phyloP scores from a whole-genome alignment of 2,329 filamentous ascomycete genomes.

The Fusarium verrucosum region DNA sequence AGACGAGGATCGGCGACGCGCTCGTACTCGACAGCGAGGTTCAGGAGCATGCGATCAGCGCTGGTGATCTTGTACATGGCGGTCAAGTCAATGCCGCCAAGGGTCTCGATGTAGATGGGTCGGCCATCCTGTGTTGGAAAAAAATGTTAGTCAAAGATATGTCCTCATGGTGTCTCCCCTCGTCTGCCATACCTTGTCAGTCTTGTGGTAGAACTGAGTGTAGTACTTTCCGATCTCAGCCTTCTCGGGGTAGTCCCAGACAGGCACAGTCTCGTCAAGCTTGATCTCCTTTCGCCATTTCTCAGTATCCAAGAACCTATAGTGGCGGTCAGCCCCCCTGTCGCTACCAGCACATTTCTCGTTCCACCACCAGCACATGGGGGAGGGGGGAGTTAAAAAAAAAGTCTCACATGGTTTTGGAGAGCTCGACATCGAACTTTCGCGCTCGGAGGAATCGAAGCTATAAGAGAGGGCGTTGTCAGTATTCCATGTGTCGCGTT shows the following conservation, averaged over 20 bases:
- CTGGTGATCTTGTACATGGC: conserved; percentile 95
- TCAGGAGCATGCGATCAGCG: conserved; percentile 91
- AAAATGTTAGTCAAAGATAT: conserved; percentile 28
- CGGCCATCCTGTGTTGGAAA: conserved; percentile 77
- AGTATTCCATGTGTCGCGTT: conserved; percentile 15
- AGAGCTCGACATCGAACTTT: conserved; percentile 87
- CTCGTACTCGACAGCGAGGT: conserved; percentile 98
- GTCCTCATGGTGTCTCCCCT: conserved; percentile 8
- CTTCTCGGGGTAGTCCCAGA: conserved; percentile 90
- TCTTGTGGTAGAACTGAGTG: conserved; percentile 99
- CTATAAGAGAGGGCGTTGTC: conserved; percentile 52
- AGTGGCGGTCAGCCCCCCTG: conserved; percentile 43
- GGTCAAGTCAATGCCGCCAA: conserved; percentile 90
- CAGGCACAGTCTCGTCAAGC: conserved; percentile 81
- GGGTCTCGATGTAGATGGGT: conserved; percentile 95
- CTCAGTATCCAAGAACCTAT: conserved; percentile 89
- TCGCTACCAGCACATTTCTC: conserved; percentile 20
- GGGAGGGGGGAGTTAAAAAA: not conserved
- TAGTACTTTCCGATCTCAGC: conserved; percentile 87
- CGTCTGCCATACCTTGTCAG: conserved; percentile 70
- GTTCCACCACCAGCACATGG: conserved; percentile 30
- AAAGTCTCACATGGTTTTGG: conserved; percentile 80
- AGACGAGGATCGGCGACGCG: conserved; percentile 92
- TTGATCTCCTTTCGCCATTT: conserved; percentile 89
- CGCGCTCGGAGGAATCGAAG: conserved; percentile 91